These are phyloP conservation scores for Podaxis sp. DNA, from an alignment of 768 basidiomycete species.

Conservation along the genomic window DNA sequence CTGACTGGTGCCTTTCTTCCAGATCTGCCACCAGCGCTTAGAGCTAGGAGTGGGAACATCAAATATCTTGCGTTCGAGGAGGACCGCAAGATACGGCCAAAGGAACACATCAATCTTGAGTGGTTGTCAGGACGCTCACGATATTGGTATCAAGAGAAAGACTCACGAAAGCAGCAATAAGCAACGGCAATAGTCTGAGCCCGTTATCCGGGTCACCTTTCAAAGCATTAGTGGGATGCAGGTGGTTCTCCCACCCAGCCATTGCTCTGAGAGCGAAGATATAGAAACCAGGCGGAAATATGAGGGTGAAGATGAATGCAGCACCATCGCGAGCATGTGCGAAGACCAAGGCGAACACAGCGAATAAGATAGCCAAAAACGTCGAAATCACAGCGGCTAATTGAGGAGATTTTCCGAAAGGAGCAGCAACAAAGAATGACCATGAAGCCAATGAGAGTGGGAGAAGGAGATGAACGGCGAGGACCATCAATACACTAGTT, in stretches of 20 bases:
- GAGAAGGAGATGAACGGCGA: conserved; percentile 64
- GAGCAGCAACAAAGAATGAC: conserved; percentile 68
- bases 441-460: conserved; percentile 68
- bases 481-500: conserved; percentile 57
- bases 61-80: conserved; percentile 60
- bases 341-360: conserved; percentile 63
- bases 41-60: conserved; percentile 45
- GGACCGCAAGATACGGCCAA: conserved; percentile 65
- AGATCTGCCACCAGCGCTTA: conserved; percentile 32
- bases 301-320: conserved; percentile 61
- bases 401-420: conserved; percentile 72
- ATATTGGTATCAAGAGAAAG: neutral
- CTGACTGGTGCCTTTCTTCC: conserved; percentile 23
- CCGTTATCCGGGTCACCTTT: conserved; percentile 60
- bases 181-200: conserved; percentile 51
- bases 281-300: conserved; percentile 78
- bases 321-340: conserved; percentile 37
- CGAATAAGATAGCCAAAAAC: conserved; percentile 62
- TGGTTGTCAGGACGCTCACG: neutral
- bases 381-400: conserved; percentile 67
- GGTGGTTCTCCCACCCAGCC: conserved; percentile 63
- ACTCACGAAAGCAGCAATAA: conserved; percentile 66
- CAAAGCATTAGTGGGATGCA: conserved; percentile 50
- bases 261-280: conserved; percentile 69
- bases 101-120: conserved; percentile 66